These are phyloP conservation scores for Blumeria graminis DNA, from an alignment of 2,329 filamentous ascomycete species.

Conservation along the genomic window DNA sequence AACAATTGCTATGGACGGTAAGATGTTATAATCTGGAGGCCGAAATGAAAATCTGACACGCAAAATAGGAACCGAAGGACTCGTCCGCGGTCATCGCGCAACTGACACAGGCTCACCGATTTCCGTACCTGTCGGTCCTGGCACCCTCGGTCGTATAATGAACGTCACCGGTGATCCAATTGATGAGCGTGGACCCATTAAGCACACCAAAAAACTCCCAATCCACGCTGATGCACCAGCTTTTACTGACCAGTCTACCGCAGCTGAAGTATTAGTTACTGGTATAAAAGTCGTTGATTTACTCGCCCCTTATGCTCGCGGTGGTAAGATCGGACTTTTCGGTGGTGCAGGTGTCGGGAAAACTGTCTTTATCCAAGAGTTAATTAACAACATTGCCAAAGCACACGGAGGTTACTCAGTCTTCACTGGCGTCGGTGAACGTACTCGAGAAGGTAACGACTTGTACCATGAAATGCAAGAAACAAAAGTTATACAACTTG, in stretches of 20 bases:
- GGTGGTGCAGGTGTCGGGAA: constrained; percentile 99
- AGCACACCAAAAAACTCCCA: constrained; percentile 62
- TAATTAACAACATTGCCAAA: constrained; percentile 99
- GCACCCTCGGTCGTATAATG: constrained; percentile 94
- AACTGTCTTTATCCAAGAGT: constrained; percentile 99
- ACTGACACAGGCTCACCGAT: constrained; percentile 84
- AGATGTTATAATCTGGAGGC: constrained; percentile 15
- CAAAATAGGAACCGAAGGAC: constrained; percentile 80
- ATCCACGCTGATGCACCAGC: constrained; percentile 86
- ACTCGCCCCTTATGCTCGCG: constrained; percentile 96
- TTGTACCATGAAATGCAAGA: constrained; percentile 99
- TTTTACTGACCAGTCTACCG: constrained; percentile 90
- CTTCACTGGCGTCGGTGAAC: constrained; percentile 99
- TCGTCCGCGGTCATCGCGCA: constrained; percentile 72
- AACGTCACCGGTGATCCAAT: constrained; percentile 99
- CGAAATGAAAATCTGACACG: constrained; percentile 9
- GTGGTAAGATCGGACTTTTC: constrained; percentile 99
- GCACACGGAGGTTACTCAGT: constrained; percentile 99
- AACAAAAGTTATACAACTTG: constrained; percentile 96
- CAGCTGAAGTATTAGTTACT: constrained; percentile 88
- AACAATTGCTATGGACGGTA: constrained; percentile 99
- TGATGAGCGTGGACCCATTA: constrained; percentile 97
- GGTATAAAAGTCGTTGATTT: constrained; percentile 99
- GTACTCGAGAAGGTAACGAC: constrained; percentile 99
- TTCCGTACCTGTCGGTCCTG: constrained; percentile 82